Percentiles rank a stretch among this genome's conserved stretches.
Conservation (phyloP, 1,284 basidiomycete genomes). For the Gymnopus androsaceus region DNA sequence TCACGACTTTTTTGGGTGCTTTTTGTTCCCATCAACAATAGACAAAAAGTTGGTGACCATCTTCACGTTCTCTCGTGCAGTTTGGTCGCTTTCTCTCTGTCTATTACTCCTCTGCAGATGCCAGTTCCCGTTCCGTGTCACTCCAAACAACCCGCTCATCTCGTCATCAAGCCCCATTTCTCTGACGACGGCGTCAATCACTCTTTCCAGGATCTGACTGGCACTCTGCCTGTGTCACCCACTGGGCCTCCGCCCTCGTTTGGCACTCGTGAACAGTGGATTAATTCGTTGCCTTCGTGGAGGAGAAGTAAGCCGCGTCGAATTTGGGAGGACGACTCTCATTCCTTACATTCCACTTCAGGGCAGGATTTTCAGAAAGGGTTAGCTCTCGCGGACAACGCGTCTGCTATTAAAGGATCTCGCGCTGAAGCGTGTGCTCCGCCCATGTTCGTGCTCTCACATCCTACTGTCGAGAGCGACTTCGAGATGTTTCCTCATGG, state of each 20-base stretch:
- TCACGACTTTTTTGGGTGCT: constrained; percentile 18
- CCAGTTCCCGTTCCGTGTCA: constrained; percentile 76
- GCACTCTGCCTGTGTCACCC: constrained; percentile 58
- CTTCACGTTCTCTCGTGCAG: constrained; percentile 39
- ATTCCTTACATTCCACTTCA: constrained; percentile 27
- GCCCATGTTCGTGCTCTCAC: constrained; percentile 55
- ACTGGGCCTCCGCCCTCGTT: constrained; percentile 62
- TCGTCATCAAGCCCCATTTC: constrained; percentile 58
- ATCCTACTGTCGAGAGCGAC: constrained; percentile 38
- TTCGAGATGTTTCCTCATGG: constrained; percentile 40
- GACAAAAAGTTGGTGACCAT: constrained; percentile 41
- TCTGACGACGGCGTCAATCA: constrained; percentile 43
- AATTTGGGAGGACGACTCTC: constrained; percentile 60
- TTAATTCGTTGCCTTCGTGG: constrained; percentile 67
- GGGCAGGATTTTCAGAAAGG: constrained; percentile 66
- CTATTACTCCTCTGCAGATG: constrained; percentile 58
- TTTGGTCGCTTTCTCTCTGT: constrained; percentile 39
- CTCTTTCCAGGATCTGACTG: constrained; percentile 53
- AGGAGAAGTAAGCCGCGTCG: constrained; percentile 64
- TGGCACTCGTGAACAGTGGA: constrained; percentile 70
- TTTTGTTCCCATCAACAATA: constrained; percentile 25
- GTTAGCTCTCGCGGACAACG: constrained; percentile 72
- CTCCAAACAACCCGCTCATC: constrained; percentile 58
- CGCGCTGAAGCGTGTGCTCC: constrained; percentile 80
- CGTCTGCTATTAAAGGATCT: constrained; percentile 78